Evolutionary conservation across 345 rosid species (phyloP), one percentile per base, ranked within the genome.

Genomic region (Pugionium dolabratum): DNA sequence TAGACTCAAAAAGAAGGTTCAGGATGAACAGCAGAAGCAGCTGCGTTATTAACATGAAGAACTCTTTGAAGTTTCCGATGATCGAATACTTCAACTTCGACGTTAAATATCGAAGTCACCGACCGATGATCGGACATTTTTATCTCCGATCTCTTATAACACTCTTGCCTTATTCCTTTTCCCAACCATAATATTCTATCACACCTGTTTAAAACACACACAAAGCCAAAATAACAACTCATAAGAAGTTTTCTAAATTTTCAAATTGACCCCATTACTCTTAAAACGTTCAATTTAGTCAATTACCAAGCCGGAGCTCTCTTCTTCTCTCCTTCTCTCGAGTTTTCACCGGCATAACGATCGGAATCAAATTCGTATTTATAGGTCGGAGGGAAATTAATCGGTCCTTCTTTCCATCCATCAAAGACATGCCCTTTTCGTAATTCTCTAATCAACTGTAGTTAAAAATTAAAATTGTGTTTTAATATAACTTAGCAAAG

Each of bases 251-350:
- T 45, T 43, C 1, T 35, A 41, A 46, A 60, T 48, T 4, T 46
- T 18, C n/a, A 66, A 60, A 74, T 9, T 67, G 5, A 44, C 33
- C 46, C 25, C 54, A 45, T 29, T 47, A 31, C 6, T 65, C 41
- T 58, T 6, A 9, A 56, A 53, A 34, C 2, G 3, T 7, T 41
- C 3, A 36, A 18, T 51, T 9, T 47, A 67, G 33, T 41, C 59
- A 55, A 74, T 71, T 78, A 94, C 99, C 99, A 95, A 40, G 99
- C 99, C 1, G 99, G 99, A 54, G 99, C 86, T 85, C 99, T 87
- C 76, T 64, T 84, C 84, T 89, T 91, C 75, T 91, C 95, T 60
- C 89, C 95, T 75, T 91, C 99, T 78, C 54, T 87, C 30, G 81
- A 78, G 60, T 56, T 75, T 74, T 89, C 97, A n/a, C 99, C 99